These are phyloP conservation scores for Didymella segeticola DNA, from an alignment of 2,329 filamentous ascomycete species.

Conservation along the genomic window DNA sequence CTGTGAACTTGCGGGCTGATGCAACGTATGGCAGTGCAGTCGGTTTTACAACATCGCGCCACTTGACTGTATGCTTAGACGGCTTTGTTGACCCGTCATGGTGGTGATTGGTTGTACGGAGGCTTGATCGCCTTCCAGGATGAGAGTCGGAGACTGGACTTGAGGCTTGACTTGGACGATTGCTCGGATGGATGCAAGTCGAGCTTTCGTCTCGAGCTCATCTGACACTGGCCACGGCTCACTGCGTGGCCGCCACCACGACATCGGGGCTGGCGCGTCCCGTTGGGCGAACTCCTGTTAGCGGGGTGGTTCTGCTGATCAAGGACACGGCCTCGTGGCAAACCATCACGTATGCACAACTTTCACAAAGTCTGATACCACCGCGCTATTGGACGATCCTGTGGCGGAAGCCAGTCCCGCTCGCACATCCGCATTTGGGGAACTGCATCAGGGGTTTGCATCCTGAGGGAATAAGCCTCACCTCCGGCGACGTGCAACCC, in stretches of 20 bases:
- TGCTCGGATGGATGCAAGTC: too few species aligned
- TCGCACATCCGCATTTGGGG: not conserved
- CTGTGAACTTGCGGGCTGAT: too few species aligned
- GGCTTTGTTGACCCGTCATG: too few species aligned
- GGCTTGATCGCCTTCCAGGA: too few species aligned
- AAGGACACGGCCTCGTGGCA: not conserved
- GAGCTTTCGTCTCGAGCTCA: not conserved
- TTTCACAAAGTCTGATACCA: not conserved
- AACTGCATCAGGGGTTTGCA: not conserved
- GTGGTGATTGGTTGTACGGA: too few species aligned
- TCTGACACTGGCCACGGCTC: not conserved
- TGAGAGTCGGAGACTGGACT: too few species aligned
- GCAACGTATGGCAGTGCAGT: too few species aligned
- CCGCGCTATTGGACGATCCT: not conserved
- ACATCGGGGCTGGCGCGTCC: not conserved
- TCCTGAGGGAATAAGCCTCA: not conserved
- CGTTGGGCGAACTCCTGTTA: not conserved
- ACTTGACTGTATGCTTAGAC: too few species aligned
- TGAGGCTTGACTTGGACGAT: too few species aligned
- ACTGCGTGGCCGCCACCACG: not conserved
- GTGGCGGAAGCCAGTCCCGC: not conserved
- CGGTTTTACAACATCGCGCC: too few species aligned
- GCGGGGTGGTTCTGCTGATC: not conserved
- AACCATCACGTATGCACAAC: not conserved
- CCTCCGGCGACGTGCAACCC: not conserved